Conservation (phyloP, 192 early-diverging fungal species). For the Mycoemilia scoparia region DNA sequence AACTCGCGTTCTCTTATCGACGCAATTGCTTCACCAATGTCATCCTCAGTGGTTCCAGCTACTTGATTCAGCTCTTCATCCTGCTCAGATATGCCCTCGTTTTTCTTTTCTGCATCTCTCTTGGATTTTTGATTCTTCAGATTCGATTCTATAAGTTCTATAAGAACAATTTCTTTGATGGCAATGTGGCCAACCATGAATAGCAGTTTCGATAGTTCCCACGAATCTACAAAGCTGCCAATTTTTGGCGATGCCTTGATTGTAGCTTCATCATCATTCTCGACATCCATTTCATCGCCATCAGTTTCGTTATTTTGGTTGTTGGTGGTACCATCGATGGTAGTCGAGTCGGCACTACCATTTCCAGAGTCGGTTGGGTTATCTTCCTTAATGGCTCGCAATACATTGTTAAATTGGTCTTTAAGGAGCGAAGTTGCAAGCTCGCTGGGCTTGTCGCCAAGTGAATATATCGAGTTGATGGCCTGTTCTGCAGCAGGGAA, state of each 20-base stretch:
- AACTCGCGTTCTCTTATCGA: conserved; percentile 84
- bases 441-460: conserved; percentile 80
- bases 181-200: conserved; percentile 92
- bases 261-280: conserved; percentile 5
- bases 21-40: conserved; percentile 75
- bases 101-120: conserved; percentile 10
- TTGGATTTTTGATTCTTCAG: conserved; percentile 47
- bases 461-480: conserved; percentile 75
- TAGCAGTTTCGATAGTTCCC: conserved; percentile 69
- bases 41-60: conserved; percentile 84
- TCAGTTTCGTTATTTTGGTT: conserved; percentile 12
- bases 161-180: conserved; percentile 88
- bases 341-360: conserved; percentile 4
- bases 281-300: conserved; percentile 8
- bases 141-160: conserved; percentile 85
- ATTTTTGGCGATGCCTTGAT: background rate
- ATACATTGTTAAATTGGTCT: conserved; percentile 40
- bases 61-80: conserved; percentile 89
- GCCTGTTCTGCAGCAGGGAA: conserved; percentile 87
- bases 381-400: conserved; percentile 19
- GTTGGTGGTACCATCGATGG: conserved; percentile 6
- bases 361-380: conserved; percentile 2
- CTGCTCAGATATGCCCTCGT: conserved; percentile 9
- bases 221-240: conserved; percentile 27
- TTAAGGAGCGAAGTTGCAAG: conserved; percentile 64